Evolutionary conservation across 805 yeast species (phyloP).

Genomic region (Blastobotrys peoriensis): DNA sequence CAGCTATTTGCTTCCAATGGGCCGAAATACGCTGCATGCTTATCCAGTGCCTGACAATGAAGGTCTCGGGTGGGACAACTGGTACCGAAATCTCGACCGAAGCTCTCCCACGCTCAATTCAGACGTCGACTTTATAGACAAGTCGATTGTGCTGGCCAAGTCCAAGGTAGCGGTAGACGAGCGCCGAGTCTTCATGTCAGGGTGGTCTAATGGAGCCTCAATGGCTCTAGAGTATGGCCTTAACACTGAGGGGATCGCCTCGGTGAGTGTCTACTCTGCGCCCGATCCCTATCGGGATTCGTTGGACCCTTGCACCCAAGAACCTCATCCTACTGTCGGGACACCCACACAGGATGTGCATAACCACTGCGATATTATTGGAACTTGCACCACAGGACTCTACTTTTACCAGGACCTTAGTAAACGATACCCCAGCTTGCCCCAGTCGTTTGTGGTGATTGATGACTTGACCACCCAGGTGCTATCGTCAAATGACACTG

Average conservation of each 20-base stretch:
- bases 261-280: constrained; percentile 1
- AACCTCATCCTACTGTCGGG: not conserved
- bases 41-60: not conserved
- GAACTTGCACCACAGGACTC: constrained; percentile 3
- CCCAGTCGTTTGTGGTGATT: constrained; percentile 1
- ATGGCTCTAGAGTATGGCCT: constrained; percentile 2
- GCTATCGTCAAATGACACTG: not conserved
- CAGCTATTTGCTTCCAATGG: constrained; percentile 3
- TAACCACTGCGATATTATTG: constrained; percentile 1
- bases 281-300: constrained; percentile 2
- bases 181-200: constrained; percentile 1
- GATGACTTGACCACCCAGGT: constrained; percentile 1
- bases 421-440: not conserved
- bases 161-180: not conserved
- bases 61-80: constrained; percentile 3
- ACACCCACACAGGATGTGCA: constrained; percentile 4
- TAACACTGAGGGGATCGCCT: constrained; percentile 2
- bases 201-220: constrained; percentile 3
- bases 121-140: constrained; percentile 3
- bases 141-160: constrained; percentile 1
- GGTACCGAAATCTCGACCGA: constrained; percentile 5
- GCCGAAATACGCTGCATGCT: not conserved
- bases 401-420: constrained; percentile 3
- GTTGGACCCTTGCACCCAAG: constrained; percentile 3
- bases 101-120: constrained; percentile 1